Conservation (phyloP, 768 basidiomycete genomes). For the Leccinum imitatum region DNA sequence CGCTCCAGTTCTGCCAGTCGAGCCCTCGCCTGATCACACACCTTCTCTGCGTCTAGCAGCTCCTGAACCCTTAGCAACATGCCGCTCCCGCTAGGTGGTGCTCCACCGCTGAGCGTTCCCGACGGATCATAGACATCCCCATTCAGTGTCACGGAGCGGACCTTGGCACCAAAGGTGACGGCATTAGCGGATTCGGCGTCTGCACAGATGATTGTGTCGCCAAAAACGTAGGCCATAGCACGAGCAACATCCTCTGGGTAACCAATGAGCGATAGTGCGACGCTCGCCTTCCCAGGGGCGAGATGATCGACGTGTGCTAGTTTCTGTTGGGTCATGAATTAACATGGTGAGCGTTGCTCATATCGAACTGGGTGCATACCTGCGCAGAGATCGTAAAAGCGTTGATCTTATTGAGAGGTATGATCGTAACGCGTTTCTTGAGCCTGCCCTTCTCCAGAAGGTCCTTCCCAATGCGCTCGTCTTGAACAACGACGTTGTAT, state of each 20-base stretch:
- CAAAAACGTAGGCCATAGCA: slow-evolving; percentile 93
- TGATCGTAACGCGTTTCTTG: slow-evolving; percentile 87
- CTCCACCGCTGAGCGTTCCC: slow-evolving; percentile 90
- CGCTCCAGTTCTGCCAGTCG: slow-evolving; percentile 52
- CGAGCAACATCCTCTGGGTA: slow-evolving; percentile 78
- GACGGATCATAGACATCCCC: slow-evolving; percentile 97
- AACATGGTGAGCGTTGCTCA: neutral
- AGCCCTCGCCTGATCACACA: slow-evolving; percentile 48
- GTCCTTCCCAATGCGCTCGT: slow-evolving; percentile 85
- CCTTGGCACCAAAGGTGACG: slow-evolving; percentile 74
- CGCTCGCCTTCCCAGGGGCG: slow-evolving; percentile 77
- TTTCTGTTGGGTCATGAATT: slow-evolving; percentile 51
- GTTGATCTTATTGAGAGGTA: slow-evolving; percentile 91
- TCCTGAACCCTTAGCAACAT: slow-evolving; percentile 83
- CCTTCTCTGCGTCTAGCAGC: slow-evolving; percentile 64
- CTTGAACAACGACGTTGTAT: slow-evolving; percentile 92
- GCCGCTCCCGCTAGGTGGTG: slow-evolving; percentile 74
- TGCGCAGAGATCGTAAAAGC: slow-evolving; percentile 53
- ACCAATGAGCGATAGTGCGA: slow-evolving; percentile 86
- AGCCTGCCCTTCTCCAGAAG: slow-evolving; percentile 76
- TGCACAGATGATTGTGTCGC: slow-evolving; percentile 87
- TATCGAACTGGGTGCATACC: slow-evolving; percentile 31
- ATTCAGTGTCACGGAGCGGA: slow-evolving; percentile 87
- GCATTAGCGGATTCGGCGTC: slow-evolving; percentile 83
- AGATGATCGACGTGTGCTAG: slow-evolving; percentile 66